Evolutionary conservation across 495 filamentous ascomycete species (phyloP), one percentile per base, ranked within the genome.

Genomic region (Penicillium maclennaniae): DNA sequence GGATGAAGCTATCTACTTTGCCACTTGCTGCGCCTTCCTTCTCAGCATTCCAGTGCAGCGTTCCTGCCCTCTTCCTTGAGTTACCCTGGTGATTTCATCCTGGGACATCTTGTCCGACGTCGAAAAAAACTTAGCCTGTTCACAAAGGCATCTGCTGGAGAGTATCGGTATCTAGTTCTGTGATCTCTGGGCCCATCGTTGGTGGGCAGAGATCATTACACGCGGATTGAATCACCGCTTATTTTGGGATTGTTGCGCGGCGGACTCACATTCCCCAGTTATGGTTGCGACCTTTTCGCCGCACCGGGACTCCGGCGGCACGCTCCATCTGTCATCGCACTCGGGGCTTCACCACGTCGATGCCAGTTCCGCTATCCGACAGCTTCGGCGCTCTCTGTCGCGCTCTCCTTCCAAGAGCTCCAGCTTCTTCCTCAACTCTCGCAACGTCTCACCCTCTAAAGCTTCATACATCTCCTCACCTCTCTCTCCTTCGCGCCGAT

Each of bases 341-440:
- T 89, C 87, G 23, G 87, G 89, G 57, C 82, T 85, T 50, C 86
- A 88, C 59, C 83, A 86, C 72, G 85, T 89, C 59, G 88, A 92
- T 70, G 82, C 88, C 5, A 84, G 81, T 58, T 82, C 87, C 20
- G 82, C 87, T 15, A 86, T 95, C 46, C 78, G 86, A 56, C 85
- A 90, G 56, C 70, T 96, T 39, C 81, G 90, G 39, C 86, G 90
- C 57, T 95, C 91, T 19, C 75, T 96, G 43, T 95, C 89, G 25
- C 79, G 89, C 42, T 95, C 91, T 9, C 91, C 91, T 9, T 95
- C 91, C 8, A 95, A 91, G 65, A 79, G 76, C 38, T 79, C 82
- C 17, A 76, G 78, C 55, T 89, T 91, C 59, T 80, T 92, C 23
- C 71, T 83, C 40, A 75, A 80, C 25, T 71, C 79, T 16, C 79